These are phyloP conservation scores for Beta corolliflora DNA, from an alignment of 179 eudicot species.

Conservation along the genomic window DNA sequence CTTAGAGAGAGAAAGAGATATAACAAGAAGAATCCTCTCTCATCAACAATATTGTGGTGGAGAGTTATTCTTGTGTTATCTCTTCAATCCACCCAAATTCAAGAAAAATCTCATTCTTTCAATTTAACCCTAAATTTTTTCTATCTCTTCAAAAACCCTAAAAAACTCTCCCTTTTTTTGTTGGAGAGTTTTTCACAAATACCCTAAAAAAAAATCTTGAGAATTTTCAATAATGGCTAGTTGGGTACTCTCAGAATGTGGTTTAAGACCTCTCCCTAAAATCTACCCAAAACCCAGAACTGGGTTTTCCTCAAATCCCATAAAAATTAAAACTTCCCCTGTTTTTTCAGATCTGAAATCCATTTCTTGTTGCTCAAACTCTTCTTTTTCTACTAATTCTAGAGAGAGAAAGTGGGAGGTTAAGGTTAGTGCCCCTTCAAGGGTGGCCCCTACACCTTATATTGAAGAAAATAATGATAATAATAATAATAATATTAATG, in stretches of 20 bases:
- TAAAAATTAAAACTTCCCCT: conserved; percentile 30
- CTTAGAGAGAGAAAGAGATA: no score
- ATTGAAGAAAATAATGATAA: conserved; percentile 35
- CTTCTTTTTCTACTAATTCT: not conserved
- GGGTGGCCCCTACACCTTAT: conserved; percentile 29
- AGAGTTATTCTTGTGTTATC: conserved; percentile 38
- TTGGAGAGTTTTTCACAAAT: not conserved
- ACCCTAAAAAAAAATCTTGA: conserved; percentile 1
- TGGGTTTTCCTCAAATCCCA: conserved; percentile 34
- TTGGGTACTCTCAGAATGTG: conserved; percentile 78
- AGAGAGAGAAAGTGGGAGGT: conserved; percentile 54
- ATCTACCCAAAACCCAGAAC: conserved; percentile 53
- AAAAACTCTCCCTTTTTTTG: not conserved
- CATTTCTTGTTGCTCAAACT: conserved; percentile 25
- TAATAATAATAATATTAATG: conserved; percentile 14
- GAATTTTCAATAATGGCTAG: conserved; percentile 55
- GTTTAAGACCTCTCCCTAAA: conserved; percentile 61
- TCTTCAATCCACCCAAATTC: conserved; percentile 15
- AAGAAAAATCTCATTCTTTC: not conserved
- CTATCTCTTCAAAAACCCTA: conserved; percentile 8
- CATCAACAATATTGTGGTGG: conserved; percentile 31
- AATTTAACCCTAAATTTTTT: not conserved
- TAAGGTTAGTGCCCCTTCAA: conserved; percentile 64
- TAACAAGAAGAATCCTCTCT: no score
- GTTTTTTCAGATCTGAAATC: conserved; percentile 29